These are phyloP conservation scores for Tuber calosporum DNA, from an alignment of 495 filamentous ascomycete species.

Conservation along the genomic window DNA sequence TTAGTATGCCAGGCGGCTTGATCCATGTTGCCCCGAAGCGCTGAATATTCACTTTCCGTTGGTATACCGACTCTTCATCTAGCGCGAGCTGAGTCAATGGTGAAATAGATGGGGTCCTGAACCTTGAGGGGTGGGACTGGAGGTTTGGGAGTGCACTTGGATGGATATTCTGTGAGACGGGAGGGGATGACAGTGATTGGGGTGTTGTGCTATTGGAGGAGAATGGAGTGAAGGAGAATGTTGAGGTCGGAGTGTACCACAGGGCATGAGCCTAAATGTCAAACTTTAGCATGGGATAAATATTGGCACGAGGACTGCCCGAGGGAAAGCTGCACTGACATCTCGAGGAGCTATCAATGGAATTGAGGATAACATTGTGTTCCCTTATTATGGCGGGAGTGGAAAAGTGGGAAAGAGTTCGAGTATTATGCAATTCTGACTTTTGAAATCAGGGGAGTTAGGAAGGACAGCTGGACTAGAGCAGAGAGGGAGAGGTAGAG, in stretches of 20 bases:
- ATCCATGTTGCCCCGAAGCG: constrained; percentile 74
- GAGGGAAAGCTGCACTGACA: constrained; percentile 47
- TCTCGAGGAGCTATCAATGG: constrained; percentile 65
- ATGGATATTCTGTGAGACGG: constrained; percentile 42
- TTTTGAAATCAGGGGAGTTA: not conserved
- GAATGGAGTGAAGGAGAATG: constrained; percentile 49
- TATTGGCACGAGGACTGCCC: not conserved
- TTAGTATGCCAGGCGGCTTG: constrained; percentile 64
- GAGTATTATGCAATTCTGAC: not conserved
- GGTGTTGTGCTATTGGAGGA: constrained; percentile 36
- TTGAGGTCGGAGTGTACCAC: constrained; percentile 66
- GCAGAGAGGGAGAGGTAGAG: not conserved
- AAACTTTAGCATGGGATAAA: constrained; percentile 15
- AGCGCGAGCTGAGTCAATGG: constrained; percentile 55
- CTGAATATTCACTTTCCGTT: constrained; percentile 63
- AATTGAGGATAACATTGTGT: constrained; percentile 59
- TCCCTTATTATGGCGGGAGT: constrained; percentile 4
- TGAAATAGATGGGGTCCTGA: constrained; percentile 43
- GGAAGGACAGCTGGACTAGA: not conserved
- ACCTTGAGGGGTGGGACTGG: constrained; percentile 32
- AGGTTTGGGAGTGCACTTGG: constrained; percentile 18
- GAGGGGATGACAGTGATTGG: constrained; percentile 26
- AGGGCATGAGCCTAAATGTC: constrained; percentile 24
- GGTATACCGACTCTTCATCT: constrained; percentile 61
- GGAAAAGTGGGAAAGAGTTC: not conserved